Percentiles rank a stretch among this genome's conserved stretches.
phyloP scores from a whole-genome alignment of 495 filamentous ascomycete species.

The Neurospora tetrasperma region DNA sequence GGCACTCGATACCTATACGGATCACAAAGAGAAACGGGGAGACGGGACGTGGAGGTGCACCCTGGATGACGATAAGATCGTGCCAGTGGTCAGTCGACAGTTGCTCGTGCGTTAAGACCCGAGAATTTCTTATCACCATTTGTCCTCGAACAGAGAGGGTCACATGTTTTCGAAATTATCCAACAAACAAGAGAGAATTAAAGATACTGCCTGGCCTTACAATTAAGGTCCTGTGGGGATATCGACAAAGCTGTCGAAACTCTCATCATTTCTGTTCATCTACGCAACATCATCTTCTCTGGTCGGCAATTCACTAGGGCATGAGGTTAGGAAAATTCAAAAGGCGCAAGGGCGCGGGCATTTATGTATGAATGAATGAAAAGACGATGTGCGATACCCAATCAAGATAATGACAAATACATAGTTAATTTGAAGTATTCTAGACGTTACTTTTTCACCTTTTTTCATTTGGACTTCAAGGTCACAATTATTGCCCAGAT shows the following conservation, averaged over 20 bases:
- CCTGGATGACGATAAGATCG: slow-evolving; percentile 1
- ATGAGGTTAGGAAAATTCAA: background rate
- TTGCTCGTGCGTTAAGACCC: background rate
- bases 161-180: background rate
- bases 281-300: background rate
- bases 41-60: background rate
- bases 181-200: too few relatives aligned
- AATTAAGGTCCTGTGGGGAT: too few relatives aligned
- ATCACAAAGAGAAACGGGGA: slow-evolving; percentile 4
- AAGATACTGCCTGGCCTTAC: background rate
- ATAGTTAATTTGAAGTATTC: background rate
- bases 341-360: background rate
- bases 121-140: background rate
- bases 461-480: background rate
- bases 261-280: background rate
- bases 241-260: background rate
- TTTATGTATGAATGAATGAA: background rate
- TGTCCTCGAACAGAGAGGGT: background rate
- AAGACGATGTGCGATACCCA: background rate
- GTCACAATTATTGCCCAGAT: background rate
- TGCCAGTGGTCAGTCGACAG: background rate
- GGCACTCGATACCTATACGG: slow-evolving; percentile 21
- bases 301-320: background rate
- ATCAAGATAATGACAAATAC: background rate
- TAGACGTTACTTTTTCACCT: background rate